phyloP scores from a whole-genome alignment of 805 yeast species.

The Ogataea naganishii region DNA sequence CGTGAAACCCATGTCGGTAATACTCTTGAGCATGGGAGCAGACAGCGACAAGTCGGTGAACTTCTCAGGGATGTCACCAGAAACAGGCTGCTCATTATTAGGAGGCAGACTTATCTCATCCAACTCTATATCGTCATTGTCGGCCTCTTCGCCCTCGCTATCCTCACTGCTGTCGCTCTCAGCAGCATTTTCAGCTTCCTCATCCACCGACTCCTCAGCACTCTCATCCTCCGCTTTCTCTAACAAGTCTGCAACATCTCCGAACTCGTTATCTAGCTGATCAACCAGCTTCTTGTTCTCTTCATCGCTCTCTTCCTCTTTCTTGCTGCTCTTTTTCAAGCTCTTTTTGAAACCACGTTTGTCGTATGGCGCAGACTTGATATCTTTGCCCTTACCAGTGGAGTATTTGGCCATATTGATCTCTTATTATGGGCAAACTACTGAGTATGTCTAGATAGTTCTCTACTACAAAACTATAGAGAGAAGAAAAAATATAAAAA shows the following conservation, averaged over 20 bases:
- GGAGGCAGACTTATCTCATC: conserved; percentile 25
- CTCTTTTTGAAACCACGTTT: not conserved
- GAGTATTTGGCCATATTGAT: too few relatives aligned
- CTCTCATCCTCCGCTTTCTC: conserved; percentile 11
- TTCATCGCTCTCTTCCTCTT: conserved; percentile 14
- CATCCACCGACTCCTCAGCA: conserved; percentile 14
- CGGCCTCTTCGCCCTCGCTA: conserved; percentile 11
- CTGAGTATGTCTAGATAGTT: too few relatives aligned
- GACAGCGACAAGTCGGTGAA: conserved; percentile 59
- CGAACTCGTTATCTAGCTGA: conserved; percentile 47
- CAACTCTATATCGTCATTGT: conserved; percentile 21
- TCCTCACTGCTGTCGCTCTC: conserved; percentile 13
- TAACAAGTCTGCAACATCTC: conserved; percentile 46
- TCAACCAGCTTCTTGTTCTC: conserved; percentile 38
- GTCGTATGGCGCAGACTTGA: conserved; percentile 1
- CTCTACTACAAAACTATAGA: too few relatives aligned
- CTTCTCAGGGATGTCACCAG: conserved; percentile 15
- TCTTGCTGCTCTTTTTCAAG: conserved; percentile 4
- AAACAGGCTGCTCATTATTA: conserved; percentile 6
- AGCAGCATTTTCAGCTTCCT: conserved; percentile 19
- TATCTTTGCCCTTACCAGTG: too few relatives aligned
- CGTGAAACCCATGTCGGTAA: conserved; percentile 81
- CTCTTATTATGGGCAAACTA: too few relatives aligned
- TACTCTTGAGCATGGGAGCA: conserved; percentile 73
- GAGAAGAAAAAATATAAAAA: too few relatives aligned